Base-by-base conservation (phyloP, 495 filamentous ascomycete species). In the Penicillium cosmopolitanum region DNA sequence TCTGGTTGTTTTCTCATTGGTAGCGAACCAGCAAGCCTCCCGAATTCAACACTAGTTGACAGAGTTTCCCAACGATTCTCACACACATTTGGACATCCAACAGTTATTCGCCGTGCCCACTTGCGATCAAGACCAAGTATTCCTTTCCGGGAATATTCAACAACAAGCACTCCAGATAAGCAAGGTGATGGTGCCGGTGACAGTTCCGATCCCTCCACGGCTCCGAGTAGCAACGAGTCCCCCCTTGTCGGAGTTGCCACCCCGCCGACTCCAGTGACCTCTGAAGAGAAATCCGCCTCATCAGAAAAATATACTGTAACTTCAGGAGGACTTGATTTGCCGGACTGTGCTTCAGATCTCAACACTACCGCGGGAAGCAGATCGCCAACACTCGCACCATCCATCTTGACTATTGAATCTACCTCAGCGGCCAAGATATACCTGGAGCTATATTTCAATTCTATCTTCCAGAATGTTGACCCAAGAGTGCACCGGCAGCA, bases 381-480 rank as follows among this genome's bases (percentile, higher is more conserved):
- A 36, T 63, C 65, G 35, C 60, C 56, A 2, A 51, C 23, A 6
- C 50, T 57, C 8, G 52, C 63, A 13, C 89, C 89, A 12, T 87
- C 91, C 10, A 82, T 96, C 51, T 61, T 84, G 11, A 96, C 92
- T 0, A 87, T 91, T 4, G 94, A 98, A 72, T 83, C 83, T 43
- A 83, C 86, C 8, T 84, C 91, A 0, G 87, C 89, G 9, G 88
- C 92, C 34, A 97, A 97, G 72, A 83, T 96, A 23, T 96, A 85
- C 61, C 82, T 98, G 23, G 94, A 98, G 66, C 91, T 87, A 4
- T 82, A 93, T 64, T 97, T 90, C 77, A 86, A 90, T 64, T 73
- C 82, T 8, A 72, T 91, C 12, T 81, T 88, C 42, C 71, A 76
- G 34, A 73, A 73, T 34, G 58, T 75, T 5, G 84, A 83, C 42